Conservation (phyloP, 148 eudicot species). For the Camellia sinensis region DNA sequence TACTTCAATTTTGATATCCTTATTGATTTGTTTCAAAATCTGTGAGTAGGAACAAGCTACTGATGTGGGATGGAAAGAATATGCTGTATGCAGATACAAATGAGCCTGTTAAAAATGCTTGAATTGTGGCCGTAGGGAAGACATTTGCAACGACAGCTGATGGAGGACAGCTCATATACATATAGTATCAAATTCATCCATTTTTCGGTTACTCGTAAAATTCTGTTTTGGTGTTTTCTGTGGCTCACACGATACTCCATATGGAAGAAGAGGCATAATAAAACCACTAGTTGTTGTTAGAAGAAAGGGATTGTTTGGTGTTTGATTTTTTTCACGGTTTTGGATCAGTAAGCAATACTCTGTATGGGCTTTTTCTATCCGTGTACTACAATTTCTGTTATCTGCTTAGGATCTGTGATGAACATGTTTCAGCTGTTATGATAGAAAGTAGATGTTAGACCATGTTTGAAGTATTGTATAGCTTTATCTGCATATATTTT, state of each 20-base stretch:
- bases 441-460: no score
- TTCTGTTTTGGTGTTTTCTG: neutral
- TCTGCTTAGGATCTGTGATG: no score
- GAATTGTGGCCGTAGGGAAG: neutral
- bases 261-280: no score
- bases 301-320: neutral
- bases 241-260: neutral
- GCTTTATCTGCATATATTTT: no score
- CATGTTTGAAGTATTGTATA: no score
- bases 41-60: neutral
- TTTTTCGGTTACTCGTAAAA: neutral
- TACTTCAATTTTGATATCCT: neutral
- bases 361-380: no score
- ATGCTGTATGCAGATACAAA: neutral
- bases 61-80: neutral
- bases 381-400: no score
- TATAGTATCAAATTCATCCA: neutral
- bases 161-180: neutral
- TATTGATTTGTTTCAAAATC: neutral
- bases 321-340: no score
- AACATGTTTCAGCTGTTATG: no score
- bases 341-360: no score
- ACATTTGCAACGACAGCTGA: neutral
- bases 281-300: neutral
- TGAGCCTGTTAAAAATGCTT: neutral